Conservation (phyloP, 495 filamentous ascomycete genomes). For the Rhypophila decipiens region DNA sequence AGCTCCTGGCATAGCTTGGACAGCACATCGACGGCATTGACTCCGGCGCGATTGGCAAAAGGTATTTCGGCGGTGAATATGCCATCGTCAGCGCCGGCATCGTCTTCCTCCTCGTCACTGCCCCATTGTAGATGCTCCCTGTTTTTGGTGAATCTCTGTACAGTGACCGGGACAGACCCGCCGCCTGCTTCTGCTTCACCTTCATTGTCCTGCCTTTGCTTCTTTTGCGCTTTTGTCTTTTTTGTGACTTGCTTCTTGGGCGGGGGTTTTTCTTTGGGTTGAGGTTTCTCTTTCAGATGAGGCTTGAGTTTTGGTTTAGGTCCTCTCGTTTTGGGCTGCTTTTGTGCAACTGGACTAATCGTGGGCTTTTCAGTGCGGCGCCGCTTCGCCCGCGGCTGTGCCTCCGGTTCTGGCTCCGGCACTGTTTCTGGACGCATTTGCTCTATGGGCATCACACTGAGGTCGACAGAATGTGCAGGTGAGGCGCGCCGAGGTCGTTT, state of each 20-base stretch:
- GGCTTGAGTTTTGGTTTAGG: neutral
- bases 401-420: neutral
- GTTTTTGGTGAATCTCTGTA: constrained; percentile 40
- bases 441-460: constrained; percentile 14
- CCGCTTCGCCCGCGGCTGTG: constrained; percentile 28
- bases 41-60: constrained; percentile 52
- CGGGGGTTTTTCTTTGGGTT: constrained; percentile 10
- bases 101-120: constrained; percentile 16
- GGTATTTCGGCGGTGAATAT: constrained; percentile 41
- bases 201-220: constrained; percentile 6
- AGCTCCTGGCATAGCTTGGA: constrained; percentile 65
- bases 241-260: too few relatives aligned
- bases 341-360: constrained; percentile 29
- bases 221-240: constrained; percentile 12
- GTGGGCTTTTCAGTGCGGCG: constrained; percentile 20
- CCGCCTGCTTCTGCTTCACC: constrained; percentile 14
- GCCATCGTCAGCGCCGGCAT: constrained; percentile 33
- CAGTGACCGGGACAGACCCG: constrained; percentile 33
- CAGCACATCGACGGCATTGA: constrained; percentile 64
- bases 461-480: constrained; percentile 23
- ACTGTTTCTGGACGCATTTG: constrained; percentile 5
- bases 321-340: constrained; percentile 20
- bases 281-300: constrained; percentile 9
- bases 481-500: constrained; percentile 31
- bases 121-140: constrained; percentile 2